A percentile compares a stretch with the other conserved stretches of the same genome.
phyloP scores from a whole-genome alignment of 73 alveolate species.

The Tetrahymena borealis region DNA sequence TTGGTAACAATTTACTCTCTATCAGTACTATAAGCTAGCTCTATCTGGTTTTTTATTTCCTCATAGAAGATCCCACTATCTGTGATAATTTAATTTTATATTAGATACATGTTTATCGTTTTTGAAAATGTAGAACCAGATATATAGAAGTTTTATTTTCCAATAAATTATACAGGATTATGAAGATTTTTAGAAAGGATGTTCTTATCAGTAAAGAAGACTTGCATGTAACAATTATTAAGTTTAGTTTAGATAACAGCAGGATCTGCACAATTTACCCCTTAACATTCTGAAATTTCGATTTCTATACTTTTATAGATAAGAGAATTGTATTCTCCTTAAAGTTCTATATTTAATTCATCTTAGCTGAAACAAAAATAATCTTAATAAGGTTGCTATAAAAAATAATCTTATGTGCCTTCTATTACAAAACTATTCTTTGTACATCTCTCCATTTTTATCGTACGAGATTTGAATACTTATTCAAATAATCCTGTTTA shows the following conservation, averaged over 20 bases:
- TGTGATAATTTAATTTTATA: neutral
- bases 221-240: neutral
- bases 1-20: neutral
- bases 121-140: neutral
- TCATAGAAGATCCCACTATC: neutral
- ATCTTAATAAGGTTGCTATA: no score
- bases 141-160: neutral
- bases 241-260: neutral
- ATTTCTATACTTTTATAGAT: neutral
- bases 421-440: no score
- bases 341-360: neutral
- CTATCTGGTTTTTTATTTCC: neutral
- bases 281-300: neutral
- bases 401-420: no score
- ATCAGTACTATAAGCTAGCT: neutral
- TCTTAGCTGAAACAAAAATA: no score
- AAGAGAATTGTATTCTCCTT: neutral
- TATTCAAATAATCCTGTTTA: neutral
- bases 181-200: neutral
- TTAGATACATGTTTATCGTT: neutral
- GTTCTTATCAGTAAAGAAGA: neutral
- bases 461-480: neutral
- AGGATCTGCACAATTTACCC: neutral
- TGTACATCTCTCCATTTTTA: no score
- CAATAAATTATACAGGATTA: neutral